Base-by-base conservation (phyloP, 305 asterid genomes). In the Withania somnifera region DNA sequence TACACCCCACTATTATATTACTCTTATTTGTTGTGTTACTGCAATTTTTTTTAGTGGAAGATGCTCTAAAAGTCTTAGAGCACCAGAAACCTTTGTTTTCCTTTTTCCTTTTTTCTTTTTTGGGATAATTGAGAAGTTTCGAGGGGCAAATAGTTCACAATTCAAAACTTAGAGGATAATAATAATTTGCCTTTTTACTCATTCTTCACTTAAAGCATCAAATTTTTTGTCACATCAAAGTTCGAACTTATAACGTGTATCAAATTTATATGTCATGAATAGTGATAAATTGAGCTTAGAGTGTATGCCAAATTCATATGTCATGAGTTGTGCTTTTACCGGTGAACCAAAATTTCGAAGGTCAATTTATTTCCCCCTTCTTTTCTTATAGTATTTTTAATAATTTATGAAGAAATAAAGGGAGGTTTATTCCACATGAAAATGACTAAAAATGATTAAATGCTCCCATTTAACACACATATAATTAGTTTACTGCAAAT, bases 141-240 rank as follows among this genome's bases (percentile, higher is more conserved):
- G 8, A 50, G 7, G 19, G 20, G 1, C 3, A 24, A 26, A 0
- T 26, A 3, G 6, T 20, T 9, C 7, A 9, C 0, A 1, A 5
- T 58, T 11, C 4, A 3, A 24, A 24, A 24, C 0, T 22, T 11
- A 58, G 10, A 1, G 36, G 9, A 11, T 24, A 11, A 24, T 24
- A 11, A 24, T 58, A 11, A 7, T 10, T 0, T 24, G 7, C 5
- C 4, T 24, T 1, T 58, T 0, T 24, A 30, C 6, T n/a, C 19
- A 2, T 60, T 60, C 2, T 57, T 22, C 9, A 22, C 34, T 22
- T 57, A 22, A 10, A 11, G n/a, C 22, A 57, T 57, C 3, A 4
- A 0, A 0, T 22, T 22, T 20, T 57, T 57, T 0, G 9, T 63
- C 2, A 6, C 0, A 0, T 11, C 0, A 30, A 2, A 30, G 1